Conservation (phyloP, 2,329 filamentous ascomycete species). For the Paecilomyces variotii region DNA sequence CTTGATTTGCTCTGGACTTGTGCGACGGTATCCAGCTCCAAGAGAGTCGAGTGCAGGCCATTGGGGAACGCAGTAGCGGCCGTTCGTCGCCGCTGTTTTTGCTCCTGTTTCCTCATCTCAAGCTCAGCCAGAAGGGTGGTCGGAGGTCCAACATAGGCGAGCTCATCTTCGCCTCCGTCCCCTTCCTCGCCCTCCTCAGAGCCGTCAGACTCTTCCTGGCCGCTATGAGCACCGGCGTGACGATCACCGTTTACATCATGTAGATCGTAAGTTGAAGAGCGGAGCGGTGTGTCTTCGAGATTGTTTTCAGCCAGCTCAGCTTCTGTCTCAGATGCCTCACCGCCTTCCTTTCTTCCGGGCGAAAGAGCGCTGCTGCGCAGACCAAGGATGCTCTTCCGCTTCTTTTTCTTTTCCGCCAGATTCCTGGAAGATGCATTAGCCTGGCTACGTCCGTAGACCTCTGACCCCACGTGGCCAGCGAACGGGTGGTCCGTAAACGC, state of each 20-base stretch:
- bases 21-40: slow-evolving; percentile 84
- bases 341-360: slow-evolving; percentile 8
- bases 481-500: slow-evolving; percentile 88
- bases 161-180: slow-evolving; percentile 38
- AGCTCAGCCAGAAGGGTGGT: slow-evolving; percentile 90
- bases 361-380: slow-evolving; percentile 11
- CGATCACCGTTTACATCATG: slow-evolving; percentile 6
- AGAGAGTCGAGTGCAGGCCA: slow-evolving; percentile 82
- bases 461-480: slow-evolving; percentile 64
- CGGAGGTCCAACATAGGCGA: slow-evolving; percentile 59
- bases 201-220: slow-evolving; percentile 10
- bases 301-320: slow-evolving; percentile 14
- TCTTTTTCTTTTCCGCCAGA: slow-evolving; percentile 19
- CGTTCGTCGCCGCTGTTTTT: slow-evolving; percentile 69
- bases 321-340: slow-evolving; percentile 5
- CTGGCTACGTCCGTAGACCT: slow-evolving; percentile 58
- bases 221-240: slow-evolving; percentile 11
- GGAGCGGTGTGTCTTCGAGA: slow-evolving; percentile 12
- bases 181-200: slow-evolving; percentile 32
- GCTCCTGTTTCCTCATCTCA: slow-evolving; percentile 81
- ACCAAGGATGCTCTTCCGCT: slow-evolving; percentile 21
- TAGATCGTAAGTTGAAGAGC: slow-evolving; percentile 6
- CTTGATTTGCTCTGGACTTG: slow-evolving; percentile 67
- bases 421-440: slow-evolving; percentile 18
- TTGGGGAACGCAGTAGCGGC: slow-evolving; percentile 56